A percentile compares a stretch with the other conserved stretches of the same genome.
phyloP scores from a whole-genome alignment of 805 yeast species.

The Candida maris region DNA sequence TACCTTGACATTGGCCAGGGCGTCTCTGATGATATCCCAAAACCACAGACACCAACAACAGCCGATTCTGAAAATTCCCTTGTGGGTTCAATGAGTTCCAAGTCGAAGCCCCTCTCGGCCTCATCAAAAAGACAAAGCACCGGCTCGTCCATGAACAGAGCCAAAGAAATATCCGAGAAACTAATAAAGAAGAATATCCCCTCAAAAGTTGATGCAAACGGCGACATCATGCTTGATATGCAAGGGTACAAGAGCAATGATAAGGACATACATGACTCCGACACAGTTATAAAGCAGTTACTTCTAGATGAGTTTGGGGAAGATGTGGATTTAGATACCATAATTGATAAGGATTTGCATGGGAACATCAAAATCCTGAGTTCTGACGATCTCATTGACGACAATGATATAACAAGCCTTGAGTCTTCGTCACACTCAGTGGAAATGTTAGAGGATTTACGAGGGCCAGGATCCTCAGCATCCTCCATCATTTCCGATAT shows the following conservation, averaged over 20 bases:
- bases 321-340: slow-evolving; percentile 41
- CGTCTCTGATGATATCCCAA: slow-evolving; percentile 13
- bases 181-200: slow-evolving; percentile 77
- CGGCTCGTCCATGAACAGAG: slow-evolving; percentile 43
- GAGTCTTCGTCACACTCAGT: slow-evolving; percentile 10
- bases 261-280: slow-evolving; percentile 71
- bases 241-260: slow-evolving; percentile 92
- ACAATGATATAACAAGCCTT: slow-evolving; percentile 10
- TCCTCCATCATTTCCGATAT: slow-evolving; percentile 26
- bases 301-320: slow-evolving; percentile 71
- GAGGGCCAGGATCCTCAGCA: slow-evolving; percentile 20
- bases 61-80: slow-evolving; percentile 12
- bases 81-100: slow-evolving; percentile 18
- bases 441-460: slow-evolving; percentile 5
- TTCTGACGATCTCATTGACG: slow-evolving; percentile 22
- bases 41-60: slow-evolving; percentile 7
- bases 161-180: slow-evolving; percentile 59
- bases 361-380: slow-evolving; percentile 60
- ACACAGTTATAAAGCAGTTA: slow-evolving; percentile 67
- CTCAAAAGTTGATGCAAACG: slow-evolving; percentile 80
- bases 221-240: slow-evolving; percentile 88
- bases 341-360: slow-evolving; percentile 55
- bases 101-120: slow-evolving; percentile 32
- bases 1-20: slow-evolving; percentile 44
- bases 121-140: slow-evolving; percentile 10